Evolutionary conservation across 1,284 basidiomycete genomes (phyloP), one percentile per base, ranked within the genome.

Genomic region (Pseudozyma thailandica): DNA sequence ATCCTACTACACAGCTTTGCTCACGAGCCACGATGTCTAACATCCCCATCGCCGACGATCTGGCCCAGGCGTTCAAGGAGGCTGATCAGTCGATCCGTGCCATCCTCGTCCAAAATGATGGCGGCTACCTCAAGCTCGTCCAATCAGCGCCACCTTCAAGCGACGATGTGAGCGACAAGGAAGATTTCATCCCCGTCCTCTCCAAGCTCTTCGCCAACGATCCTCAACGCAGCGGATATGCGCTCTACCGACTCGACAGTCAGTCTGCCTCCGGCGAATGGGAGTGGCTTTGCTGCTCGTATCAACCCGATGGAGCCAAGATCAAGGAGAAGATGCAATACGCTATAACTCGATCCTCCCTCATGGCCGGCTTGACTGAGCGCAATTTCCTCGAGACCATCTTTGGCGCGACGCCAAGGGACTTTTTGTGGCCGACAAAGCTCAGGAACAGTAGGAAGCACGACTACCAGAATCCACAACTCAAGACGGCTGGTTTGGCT

Each of bases 241-340:
- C 72, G 12, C 61, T 80, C 23, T 78, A 68, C 42, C 62, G 78
- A 3, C 65, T 80, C 33, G 77, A 80, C 65, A 64, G 51, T 27
- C 66, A 72, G 21, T 71, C 70, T 5, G 72, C 77, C n/a, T 54
- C 71, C 25, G 78, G 78, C 23, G 64, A 66, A 9, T 78, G 68
- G 70, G 78, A 80, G 45, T 80, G 78, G 78, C 53, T 80, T 27
- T 70, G 69, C 54, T 70, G 65, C 58, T 72, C 75, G 15, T 79
- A 72, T 51, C 72, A 77, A 46, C 78, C 78, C 1, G 77, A 77
- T 23, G 69, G 70, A 1, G 78, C 78, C 39, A 76, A 74, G 50
- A 69, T 77, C 63, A 68, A 72, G 46, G 76, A 80, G 44, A 78
- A 78, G 75, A 78, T 80, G 77, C 74, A 73, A 51, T 80, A 78